phyloP scores from a whole-genome alignment of 192 early-diverging fungal genomes.

The Coemansia guatemalensis region DNA sequence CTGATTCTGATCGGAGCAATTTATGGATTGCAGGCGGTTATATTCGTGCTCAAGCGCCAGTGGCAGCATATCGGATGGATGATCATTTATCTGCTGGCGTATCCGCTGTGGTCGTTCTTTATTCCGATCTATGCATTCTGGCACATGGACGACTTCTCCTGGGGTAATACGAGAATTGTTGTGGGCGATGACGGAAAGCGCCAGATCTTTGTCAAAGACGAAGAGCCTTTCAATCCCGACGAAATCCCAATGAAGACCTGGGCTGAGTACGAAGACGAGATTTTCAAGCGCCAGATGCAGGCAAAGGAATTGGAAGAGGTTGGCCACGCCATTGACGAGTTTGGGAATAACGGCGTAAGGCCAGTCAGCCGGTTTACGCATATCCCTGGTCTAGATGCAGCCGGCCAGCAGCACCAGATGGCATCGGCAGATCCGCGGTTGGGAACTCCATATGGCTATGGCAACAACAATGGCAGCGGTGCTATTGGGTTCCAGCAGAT shows the following conservation, averaged over 20 bases:
- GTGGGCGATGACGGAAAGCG: slow-evolving; percentile 68
- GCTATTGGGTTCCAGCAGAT: no score
- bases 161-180: slow-evolving; percentile 93
- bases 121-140: slow-evolving; percentile 95
- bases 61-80: slow-evolving; percentile 84
- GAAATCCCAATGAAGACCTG: slow-evolving; percentile 85
- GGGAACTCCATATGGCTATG: background rate
- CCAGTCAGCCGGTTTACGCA: slow-evolving; percentile 37
- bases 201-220: slow-evolving; percentile 66
- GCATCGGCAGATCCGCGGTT: slow-evolving; percentile 1
- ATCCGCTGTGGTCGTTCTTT: slow-evolving; percentile 90
- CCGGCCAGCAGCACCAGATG: background rate
- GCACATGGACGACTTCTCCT: slow-evolving; percentile 99
- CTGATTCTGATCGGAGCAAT: slow-evolving; percentile 77
- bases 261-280: slow-evolving; percentile 76
- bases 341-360: slow-evolving; percentile 23
- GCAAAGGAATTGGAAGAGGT: slow-evolving; percentile 26
- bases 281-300: slow-evolving; percentile 19
- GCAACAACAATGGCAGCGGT: no score
- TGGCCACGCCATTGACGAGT: slow-evolving; percentile 43
- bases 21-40: slow-evolving; percentile 86
- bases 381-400: slow-evolving; percentile 1
- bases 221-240: slow-evolving; percentile 83
- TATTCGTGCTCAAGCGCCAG: slow-evolving; percentile 76
- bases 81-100: slow-evolving; percentile 84